Percentiles rank a stretch among this genome's conserved stretches.
Conservation (phyloP, 2,329 filamentous ascomycete species). For the Pestalotiopsis sp. region DNA sequence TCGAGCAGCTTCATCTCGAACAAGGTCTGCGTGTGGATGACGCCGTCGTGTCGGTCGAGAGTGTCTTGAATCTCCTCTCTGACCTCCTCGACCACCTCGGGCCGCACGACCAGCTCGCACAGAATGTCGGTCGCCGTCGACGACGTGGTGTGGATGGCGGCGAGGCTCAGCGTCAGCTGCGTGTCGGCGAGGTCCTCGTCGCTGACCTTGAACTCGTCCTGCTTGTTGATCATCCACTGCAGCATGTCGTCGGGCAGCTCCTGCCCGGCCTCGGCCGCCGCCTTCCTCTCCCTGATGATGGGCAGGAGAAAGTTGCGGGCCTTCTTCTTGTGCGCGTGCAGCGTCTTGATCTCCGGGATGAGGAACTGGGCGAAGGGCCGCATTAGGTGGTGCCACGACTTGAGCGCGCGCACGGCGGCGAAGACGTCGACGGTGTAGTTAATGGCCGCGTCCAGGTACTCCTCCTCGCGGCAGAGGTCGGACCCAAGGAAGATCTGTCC, state of each 20-base stretch:
- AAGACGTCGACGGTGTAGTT: conserved; percentile 49
- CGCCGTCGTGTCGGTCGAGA: conserved; percentile 34
- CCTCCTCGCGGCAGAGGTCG: conserved; percentile 46
- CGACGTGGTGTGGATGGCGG: conserved; percentile 53
- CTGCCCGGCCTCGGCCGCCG: conserved; percentile 21
- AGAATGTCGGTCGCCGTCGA: conserved; percentile 41
- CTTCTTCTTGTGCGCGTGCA: conserved; percentile 34
- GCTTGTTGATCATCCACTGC: conserved; percentile 46
- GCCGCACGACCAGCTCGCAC: conserved; percentile 51
- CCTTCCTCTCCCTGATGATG: conserved; percentile 33
- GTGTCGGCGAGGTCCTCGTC: conserved; percentile 38
- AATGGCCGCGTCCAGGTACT: conserved; percentile 49
- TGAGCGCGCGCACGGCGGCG: conserved; percentile 30
- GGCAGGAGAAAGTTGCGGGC: conserved; percentile 39
- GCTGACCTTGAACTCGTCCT: conserved; percentile 30
- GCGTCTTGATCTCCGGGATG: conserved; percentile 36
- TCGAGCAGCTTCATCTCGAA: conserved; percentile 41
- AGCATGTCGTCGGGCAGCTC: conserved; percentile 46
- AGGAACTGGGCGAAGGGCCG: conserved; percentile 35
- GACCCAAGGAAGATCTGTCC: conserved; percentile 51
- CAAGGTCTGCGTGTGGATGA: conserved; percentile 33
- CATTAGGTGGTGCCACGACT: conserved; percentile 29
- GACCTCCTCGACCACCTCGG: conserved; percentile 50
- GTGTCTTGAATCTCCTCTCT: conserved; percentile 50
- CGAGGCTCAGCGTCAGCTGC: conserved; percentile 47